Percentiles rank a stretch among this genome's conserved stretches.
phyloP scores from a whole-genome alignment of 2,329 filamentous ascomycete genomes.

The Capronia epimyces region DNA sequence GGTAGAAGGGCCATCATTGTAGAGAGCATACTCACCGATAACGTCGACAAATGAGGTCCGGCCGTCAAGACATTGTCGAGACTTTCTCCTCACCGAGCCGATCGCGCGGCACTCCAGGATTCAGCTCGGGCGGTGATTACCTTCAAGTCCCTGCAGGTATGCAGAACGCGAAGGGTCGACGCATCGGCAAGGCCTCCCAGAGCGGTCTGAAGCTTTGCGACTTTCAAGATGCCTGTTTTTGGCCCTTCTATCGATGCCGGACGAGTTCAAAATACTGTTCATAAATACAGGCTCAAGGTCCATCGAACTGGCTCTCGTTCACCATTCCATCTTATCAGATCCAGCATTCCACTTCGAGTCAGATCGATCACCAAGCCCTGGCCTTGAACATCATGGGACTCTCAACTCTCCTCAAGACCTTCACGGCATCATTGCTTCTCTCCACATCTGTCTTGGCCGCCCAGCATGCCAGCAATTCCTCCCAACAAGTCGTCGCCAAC shows the following conservation, averaged over 20 bases:
- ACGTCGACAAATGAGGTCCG: no score
- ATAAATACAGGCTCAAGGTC: no score
- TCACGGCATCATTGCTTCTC: neutral
- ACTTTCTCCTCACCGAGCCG: no score
- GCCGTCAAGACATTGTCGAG: no score
- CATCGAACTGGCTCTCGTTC: no score
- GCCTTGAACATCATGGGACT: slow-evolving; percentile 1
- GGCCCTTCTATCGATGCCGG: no score
- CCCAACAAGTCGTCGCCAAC: slow-evolving; percentile 11
- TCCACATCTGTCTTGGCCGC: slow-evolving; percentile 1
- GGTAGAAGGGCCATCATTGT: neutral
- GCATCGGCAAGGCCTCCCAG: neutral
- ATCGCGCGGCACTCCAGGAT: no score
- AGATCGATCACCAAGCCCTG: neutral
- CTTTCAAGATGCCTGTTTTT: neutral
- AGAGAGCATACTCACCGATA: no score
- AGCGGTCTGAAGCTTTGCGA: neutral
- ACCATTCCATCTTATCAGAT: neutral
- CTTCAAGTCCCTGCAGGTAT: neutral
- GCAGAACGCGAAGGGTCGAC: no score
- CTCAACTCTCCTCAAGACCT: slow-evolving; percentile 1
- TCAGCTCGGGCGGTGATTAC: no score
- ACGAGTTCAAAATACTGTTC: no score
- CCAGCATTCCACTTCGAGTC: neutral
- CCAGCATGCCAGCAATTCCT: slow-evolving; percentile 3